Percentiles rank a stretch among this genome's conserved stretches.
phyloP scores from a whole-genome alignment of 129 eudicot species.

The Escallonia rubra region DNA sequence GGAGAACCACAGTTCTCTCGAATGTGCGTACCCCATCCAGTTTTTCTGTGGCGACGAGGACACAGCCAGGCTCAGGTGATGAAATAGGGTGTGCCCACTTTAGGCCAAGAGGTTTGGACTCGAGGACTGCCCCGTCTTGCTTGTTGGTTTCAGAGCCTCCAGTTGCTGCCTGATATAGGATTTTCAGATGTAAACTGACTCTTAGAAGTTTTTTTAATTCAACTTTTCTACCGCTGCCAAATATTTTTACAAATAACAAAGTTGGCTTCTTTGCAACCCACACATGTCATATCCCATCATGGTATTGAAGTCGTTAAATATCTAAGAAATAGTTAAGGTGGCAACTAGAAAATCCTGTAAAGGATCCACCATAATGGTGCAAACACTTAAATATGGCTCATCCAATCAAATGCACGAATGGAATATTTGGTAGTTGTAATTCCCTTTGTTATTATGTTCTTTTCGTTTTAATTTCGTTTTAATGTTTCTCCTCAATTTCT shows the following conservation, averaged over 20 bases:
- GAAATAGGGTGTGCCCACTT: conserved; percentile 98
- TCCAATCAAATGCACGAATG: too few relatives aligned
- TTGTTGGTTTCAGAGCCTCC: conserved; percentile 32
- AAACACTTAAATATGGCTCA: too few relatives aligned
- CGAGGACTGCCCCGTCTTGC: conserved; percentile 33
- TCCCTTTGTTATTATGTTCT: too few relatives aligned
- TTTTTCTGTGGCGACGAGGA: conserved; percentile 88
- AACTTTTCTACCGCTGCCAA: too few relatives aligned
- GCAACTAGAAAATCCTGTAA: too few relatives aligned
- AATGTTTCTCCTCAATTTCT: too few relatives aligned
- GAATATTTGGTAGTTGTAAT: too few relatives aligned
- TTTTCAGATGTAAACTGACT: neutral
- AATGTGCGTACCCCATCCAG: conserved; percentile 81
- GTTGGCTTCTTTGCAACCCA: neutral
- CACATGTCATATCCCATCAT: neutral
- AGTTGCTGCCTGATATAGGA: conserved; percentile 36
- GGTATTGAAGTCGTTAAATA: neutral
- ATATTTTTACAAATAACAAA: neutral
- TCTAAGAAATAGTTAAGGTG: too few relatives aligned
- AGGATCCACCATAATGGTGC: too few relatives aligned
- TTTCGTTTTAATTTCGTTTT: too few relatives aligned
- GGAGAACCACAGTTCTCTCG: conserved; percentile 83
- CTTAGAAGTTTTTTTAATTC: too few relatives aligned
- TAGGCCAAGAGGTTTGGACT: conserved; percentile 53
- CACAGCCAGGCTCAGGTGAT: conserved; percentile 82